Conservation (phyloP, 768 basidiomycete species). For the Pisolithus albus region DNA sequence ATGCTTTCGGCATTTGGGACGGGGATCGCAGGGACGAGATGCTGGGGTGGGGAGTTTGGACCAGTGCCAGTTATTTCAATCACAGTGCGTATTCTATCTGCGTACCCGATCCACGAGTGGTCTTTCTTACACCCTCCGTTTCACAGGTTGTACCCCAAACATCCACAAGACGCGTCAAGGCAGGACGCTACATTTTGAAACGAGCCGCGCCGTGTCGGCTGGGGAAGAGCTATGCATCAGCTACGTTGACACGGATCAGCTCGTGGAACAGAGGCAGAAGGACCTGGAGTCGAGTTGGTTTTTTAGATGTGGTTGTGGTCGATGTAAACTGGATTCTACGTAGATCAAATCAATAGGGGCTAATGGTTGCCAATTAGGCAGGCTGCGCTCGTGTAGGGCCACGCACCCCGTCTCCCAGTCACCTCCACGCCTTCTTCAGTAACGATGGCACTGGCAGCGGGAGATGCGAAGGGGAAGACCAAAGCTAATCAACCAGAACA, state of each 20-base stretch:
- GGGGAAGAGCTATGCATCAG: conserved; percentile 57
- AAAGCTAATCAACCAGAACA: conserved; percentile 17
- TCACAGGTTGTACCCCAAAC: conserved; percentile 47
- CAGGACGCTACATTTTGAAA: conserved; percentile 42
- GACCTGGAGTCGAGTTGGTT: conserved; percentile 49
- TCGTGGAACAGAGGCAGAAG: conserved; percentile 31
- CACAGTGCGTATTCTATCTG: no score
- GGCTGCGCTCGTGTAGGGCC: background rate
- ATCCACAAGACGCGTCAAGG: conserved; percentile 40
- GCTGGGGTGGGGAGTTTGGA: conserved; percentile 61
- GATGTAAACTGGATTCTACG: conserved; percentile 30
- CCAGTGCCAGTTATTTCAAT: conserved; percentile 28
- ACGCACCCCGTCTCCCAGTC: no score
- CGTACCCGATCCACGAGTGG: no score
- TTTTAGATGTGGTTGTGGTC: conserved; percentile 45
- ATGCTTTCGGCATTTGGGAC: conserved; percentile 67
- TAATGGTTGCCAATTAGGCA: conserved; percentile 2
- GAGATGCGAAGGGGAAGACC: conserved; percentile 21
- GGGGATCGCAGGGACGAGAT: conserved; percentile 43
- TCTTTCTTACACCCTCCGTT: background rate
- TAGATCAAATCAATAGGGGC: conserved; percentile 1
- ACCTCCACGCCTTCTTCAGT: background rate
- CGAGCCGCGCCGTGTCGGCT: conserved; percentile 32
- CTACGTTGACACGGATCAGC: conserved; percentile 36
- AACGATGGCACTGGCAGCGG: conserved; percentile 16